These are phyloP conservation scores for Thymus quinquecostatus DNA, from an alignment of 257 asterid species.

Conservation along the genomic window DNA sequence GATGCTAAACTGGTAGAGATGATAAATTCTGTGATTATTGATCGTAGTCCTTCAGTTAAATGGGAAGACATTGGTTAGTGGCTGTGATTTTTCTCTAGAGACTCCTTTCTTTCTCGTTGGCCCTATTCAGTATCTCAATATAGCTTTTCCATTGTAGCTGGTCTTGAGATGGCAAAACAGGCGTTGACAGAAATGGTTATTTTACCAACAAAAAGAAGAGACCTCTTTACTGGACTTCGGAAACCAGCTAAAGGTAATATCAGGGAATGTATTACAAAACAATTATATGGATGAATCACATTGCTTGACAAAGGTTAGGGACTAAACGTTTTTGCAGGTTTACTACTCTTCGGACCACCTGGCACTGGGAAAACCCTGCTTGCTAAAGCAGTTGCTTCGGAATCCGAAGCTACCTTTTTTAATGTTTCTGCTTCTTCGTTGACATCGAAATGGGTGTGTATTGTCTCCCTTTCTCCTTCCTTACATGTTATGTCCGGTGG, in stretches of 20 bases:
- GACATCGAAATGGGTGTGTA: conserved; percentile 96
- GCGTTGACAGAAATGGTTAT: conserved; percentile 95
- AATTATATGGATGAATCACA: conserved; percentile 22
- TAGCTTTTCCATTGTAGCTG: conserved; percentile 63
- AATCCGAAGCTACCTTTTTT: conserved; percentile 94
- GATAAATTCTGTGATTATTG: conserved; percentile 91
- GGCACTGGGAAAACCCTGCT: conserved; percentile 99
- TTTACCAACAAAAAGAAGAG: conserved; percentile 91
- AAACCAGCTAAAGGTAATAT: conserved; percentile 90
- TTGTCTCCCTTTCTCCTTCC: conserved; percentile 30
- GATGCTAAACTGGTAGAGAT: conserved; percentile 85
- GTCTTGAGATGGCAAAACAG: conserved; percentile 98
- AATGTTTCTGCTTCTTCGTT: conserved; percentile 96
- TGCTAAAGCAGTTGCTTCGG: conserved; percentile 99
- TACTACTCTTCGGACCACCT: conserved; percentile 98
- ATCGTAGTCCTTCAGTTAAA: conserved; percentile 90
- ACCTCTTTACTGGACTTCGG: conserved; percentile 94
- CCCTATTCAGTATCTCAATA: conserved; percentile 25
- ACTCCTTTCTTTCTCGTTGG: conserved; percentile 14
- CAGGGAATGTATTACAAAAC: conserved; percentile 18
- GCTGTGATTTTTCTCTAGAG: conserved; percentile 24
- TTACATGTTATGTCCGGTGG: conserved; percentile 5
- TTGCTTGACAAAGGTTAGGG: conserved; percentile 23
- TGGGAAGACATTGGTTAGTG: conserved; percentile 98
- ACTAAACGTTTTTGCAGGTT: conserved; percentile 54